phyloP scores from a whole-genome alignment of 495 filamentous ascomycete species.

The Penicillium lividum region DNA sequence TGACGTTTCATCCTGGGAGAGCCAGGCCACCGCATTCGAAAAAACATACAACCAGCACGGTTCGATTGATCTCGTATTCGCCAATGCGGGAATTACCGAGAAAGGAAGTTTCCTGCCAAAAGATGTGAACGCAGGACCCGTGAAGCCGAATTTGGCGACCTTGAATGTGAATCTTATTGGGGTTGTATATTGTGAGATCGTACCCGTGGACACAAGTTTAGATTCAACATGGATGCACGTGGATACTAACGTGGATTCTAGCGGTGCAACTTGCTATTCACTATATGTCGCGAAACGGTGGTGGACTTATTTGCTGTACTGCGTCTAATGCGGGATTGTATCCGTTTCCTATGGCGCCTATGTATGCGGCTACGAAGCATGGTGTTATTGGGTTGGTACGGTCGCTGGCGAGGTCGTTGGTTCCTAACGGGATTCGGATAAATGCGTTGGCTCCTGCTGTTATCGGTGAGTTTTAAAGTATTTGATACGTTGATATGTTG shows the following conservation, averaged over 20 bases:
- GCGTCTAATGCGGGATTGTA: slow-evolving; percentile 59
- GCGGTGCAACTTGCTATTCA: slow-evolving; percentile 52
- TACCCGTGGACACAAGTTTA: background rate
- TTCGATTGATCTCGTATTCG: slow-evolving; percentile 53
- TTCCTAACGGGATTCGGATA: slow-evolving; percentile 47
- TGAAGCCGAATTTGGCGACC: slow-evolving; percentile 40
- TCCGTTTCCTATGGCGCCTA: slow-evolving; percentile 54
- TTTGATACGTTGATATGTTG: no score
- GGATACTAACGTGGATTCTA: slow-evolving; percentile 12
- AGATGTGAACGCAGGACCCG: slow-evolving; percentile 18
- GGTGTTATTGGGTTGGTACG: slow-evolving; percentile 54
- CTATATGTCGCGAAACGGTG: slow-evolving; percentile 52
- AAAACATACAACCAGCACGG: slow-evolving; percentile 39
- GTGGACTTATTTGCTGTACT: slow-evolving; percentile 55
- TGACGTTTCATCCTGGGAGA: slow-evolving; percentile 52
- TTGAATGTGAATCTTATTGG: slow-evolving; percentile 52
- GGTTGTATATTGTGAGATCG: slow-evolving; percentile 45
- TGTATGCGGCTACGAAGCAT: slow-evolving; percentile 54
- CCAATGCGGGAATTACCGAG: slow-evolving; percentile 58
- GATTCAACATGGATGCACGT: no score
- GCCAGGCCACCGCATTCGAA: slow-evolving; percentile 45
- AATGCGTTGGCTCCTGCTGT: slow-evolving; percentile 56
- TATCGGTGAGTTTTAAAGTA: slow-evolving; percentile 35
- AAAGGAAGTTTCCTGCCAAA: slow-evolving; percentile 37
- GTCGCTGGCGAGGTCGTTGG: slow-evolving; percentile 42